Conservation (phyloP, 331 rosid genomes). For the Malus hybrid region DNA sequence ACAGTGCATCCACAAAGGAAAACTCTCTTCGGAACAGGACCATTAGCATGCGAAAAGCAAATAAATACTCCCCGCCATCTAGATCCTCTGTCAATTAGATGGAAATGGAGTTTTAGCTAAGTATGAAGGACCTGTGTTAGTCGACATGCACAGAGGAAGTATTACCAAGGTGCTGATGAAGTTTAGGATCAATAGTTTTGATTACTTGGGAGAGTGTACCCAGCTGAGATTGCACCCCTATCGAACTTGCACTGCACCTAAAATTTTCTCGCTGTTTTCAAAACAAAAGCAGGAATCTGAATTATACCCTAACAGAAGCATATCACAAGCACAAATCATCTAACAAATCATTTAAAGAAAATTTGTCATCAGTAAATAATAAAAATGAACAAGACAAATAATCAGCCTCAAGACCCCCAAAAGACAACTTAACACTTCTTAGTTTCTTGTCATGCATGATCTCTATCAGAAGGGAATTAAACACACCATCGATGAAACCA, state of each 20-base stretch:
- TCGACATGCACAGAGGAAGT: not conserved
- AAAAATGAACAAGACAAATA: not conserved
- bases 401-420: not conserved
- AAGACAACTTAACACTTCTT: not conserved
- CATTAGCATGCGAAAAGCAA: conserved; percentile 98
- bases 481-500: not conserved
- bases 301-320: conserved; percentile 13
- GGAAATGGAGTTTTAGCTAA: conserved; percentile 7
- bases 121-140: not conserved
- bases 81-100: conserved; percentile 67
- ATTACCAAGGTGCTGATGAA: conserved; percentile 94
- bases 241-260: conserved; percentile 59
- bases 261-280: conserved; percentile 78
- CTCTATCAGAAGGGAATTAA: not conserved
- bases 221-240: conserved; percentile 95
- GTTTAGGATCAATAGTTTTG: conserved; percentile 79
- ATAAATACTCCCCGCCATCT: conserved; percentile 93
- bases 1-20: conserved; percentile 81
- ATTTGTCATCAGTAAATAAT: not conserved
- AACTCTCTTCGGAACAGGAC: conserved; percentile 97
- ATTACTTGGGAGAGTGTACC: conserved; percentile 86
- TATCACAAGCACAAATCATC: conserved; percentile 11
- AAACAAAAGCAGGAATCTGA: conserved; percentile 25
- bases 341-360: not conserved
- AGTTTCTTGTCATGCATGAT: not conserved